These are phyloP conservation scores for Sphagnurus paluster DNA, from an alignment of 1,284 basidiomycete genomes.

Conservation along the genomic window DNA sequence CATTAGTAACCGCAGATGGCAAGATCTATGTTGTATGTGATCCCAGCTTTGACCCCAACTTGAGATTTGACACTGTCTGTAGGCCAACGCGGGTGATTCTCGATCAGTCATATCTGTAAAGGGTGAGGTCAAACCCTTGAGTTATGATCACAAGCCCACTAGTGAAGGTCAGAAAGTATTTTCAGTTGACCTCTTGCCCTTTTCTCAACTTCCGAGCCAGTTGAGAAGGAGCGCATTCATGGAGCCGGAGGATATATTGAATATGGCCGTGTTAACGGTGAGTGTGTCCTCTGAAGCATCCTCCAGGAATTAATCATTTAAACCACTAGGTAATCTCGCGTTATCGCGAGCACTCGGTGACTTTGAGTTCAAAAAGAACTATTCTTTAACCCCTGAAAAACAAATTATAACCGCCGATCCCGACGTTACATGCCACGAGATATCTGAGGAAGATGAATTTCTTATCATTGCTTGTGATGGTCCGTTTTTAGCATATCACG, in stretches of 20 bases:
- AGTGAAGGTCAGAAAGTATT: slow-evolving; percentile 64
- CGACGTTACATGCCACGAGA: slow-evolving; percentile 82
- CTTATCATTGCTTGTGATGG: slow-evolving; percentile 96
- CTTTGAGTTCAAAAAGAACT: slow-evolving; percentile 99
- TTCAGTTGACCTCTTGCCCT: not conserved
- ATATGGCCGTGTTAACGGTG: slow-evolving; percentile 96
- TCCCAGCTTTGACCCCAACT: slow-evolving; percentile 3
- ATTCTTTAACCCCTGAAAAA: slow-evolving; percentile 76
- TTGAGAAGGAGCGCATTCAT: slow-evolving; percentile 85
- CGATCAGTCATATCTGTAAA: slow-evolving; percentile 87
- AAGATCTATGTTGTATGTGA: slow-evolving; percentile 78
- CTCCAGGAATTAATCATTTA: slow-evolving; percentile 1
- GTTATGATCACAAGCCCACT: slow-evolving; percentile 95
- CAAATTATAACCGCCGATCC: slow-evolving; percentile 98
- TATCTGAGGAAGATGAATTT: slow-evolving; percentile 93
- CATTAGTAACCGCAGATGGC: slow-evolving; percentile 76
- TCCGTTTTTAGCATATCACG: slow-evolving; percentile 38
- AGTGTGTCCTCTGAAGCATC: slow-evolving; percentile 23
- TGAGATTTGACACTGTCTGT: slow-evolving; percentile 12
- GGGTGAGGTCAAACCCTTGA: slow-evolving; percentile 87
- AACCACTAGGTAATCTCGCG: slow-evolving; percentile 91
- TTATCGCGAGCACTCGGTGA: slow-evolving; percentile 95
- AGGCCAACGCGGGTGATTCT: slow-evolving; percentile 99
- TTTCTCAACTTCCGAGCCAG: slow-evolving; percentile 36
- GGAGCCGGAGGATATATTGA: slow-evolving; percentile 98